Percentiles rank a stretch among this genome's conserved stretches.
Evolutionary conservation across 108 stramenopile genomes (phyloP).

Genomic region (Fragilariopsis cylindrus): DNA sequence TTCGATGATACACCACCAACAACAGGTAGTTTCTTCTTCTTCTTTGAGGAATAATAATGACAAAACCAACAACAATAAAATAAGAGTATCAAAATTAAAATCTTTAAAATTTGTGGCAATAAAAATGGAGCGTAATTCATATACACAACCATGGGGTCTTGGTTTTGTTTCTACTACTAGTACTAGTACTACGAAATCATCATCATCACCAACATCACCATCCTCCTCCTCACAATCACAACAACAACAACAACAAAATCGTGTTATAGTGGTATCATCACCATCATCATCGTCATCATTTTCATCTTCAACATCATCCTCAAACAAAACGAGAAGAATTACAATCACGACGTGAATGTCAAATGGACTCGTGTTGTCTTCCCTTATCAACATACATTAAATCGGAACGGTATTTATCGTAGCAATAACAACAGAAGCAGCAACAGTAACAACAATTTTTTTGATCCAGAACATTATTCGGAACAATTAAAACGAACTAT

Average conservation of each 20-base stretch:
- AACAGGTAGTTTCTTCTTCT: too few relatives aligned
- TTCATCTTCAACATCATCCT: background rate
- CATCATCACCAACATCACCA: background rate
- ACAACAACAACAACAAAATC: background rate
- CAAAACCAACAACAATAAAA: too few relatives aligned
- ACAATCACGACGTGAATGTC: background rate
- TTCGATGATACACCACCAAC: too few relatives aligned
- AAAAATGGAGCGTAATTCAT: background rate
- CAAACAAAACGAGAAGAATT: background rate
- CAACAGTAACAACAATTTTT: background rate
- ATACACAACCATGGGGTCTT: constrained; percentile 11
- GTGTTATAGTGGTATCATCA: background rate
- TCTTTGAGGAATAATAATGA: too few relatives aligned
- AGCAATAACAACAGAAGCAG: background rate
- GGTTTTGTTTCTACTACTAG: constrained; percentile 1
- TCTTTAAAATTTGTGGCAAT: background rate
- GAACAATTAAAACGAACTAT: background rate
- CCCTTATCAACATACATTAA: background rate
- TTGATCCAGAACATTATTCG: background rate
- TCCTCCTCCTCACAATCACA: background rate
- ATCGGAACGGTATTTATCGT: background rate
- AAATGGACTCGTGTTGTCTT: background rate
- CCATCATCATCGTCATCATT: background rate
- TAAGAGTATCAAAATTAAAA: too few relatives aligned
- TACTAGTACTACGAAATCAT: background rate